Percentiles rank a stretch among this genome's conserved stretches.
Conservation (phyloP, 805 yeast genomes). For the Candida endomychidarum region DNA sequence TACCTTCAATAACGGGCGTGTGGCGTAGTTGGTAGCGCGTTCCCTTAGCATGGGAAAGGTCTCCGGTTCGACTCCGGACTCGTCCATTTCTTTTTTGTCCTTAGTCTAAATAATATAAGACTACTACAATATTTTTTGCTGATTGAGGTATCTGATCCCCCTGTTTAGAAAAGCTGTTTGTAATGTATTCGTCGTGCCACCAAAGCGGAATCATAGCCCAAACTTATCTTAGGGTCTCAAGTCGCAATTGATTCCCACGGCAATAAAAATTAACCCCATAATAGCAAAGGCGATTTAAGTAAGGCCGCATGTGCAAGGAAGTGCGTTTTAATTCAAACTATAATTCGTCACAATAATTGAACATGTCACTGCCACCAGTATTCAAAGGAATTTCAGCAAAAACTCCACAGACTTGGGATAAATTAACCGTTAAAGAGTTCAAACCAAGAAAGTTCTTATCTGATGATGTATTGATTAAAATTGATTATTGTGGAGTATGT, state of each 20-base stretch:
- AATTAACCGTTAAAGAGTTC: slow-evolving; percentile 7
- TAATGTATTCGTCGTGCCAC: too few relatives aligned
- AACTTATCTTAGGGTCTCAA: too few relatives aligned
- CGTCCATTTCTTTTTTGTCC: slow-evolving; percentile 22
- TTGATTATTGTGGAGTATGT: slow-evolving; percentile 56
- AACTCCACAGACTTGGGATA: slow-evolving; percentile 10
- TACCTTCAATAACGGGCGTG: slow-evolving; percentile 44
- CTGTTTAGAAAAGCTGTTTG: too few relatives aligned
- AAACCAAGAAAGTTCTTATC: slow-evolving; percentile 10
- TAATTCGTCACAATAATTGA: too few relatives aligned
- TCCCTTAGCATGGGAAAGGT: slow-evolving; percentile 33
- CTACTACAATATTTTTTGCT: too few relatives aligned
- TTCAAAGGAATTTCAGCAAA: slow-evolving; percentile 10
- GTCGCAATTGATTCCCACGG: too few relatives aligned
- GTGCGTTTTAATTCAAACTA: too few relatives aligned
- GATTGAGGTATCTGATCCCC: too few relatives aligned
- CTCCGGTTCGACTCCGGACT: slow-evolving; percentile 32
- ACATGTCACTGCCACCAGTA: slow-evolving; percentile 10
- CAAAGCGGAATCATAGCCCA: too few relatives aligned
- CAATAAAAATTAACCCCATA: too few relatives aligned
- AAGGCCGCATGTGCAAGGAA: too few relatives aligned
- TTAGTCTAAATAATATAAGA: neutral
- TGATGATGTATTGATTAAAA: slow-evolving; percentile 11
- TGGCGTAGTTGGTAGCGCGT: slow-evolving; percentile 52
- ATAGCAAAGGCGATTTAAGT: too few relatives aligned